Evolutionary conservation across 768 basidiomycete genomes (phyloP), one percentile per base, ranked within the genome.

Genomic region (Suillus americanus): DNA sequence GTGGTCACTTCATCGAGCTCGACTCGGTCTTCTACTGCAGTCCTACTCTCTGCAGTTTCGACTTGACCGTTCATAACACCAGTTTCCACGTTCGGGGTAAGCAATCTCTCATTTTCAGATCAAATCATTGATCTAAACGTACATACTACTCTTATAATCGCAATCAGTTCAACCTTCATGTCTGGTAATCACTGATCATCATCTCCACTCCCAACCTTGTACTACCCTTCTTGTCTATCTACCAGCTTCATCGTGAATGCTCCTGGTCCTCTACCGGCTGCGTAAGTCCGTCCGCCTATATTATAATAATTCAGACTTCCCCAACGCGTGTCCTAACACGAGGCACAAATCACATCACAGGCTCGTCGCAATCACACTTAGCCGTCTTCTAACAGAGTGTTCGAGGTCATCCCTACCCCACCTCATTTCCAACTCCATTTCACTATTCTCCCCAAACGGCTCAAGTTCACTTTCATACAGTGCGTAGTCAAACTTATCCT

Each of bases 241-340:
- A 53, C 54, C 45, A 28, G 25, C 30, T 30, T 60, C 30, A 55
- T n/a, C 62, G 50, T 70, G 67, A 37, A 72, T 72, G 71, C 64
- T 38, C 28, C 43, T 61, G 37, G 25, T 64, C 62, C 62, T 28
- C 38, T 54, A 62, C 64, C 51, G 37, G 28, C 66, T 56, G 51
- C 62, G 72, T 73, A 64, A 73, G 72, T 66, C 18, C 55, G 20
- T 53, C 57, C 62, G 60, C 46, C 30, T 59, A 46, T 46, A 62
- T 62, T 45, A 64, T 62, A n/a, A n/a, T n/a, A n/a, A 64, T 41
- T 38, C 57, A 64, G 43, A 60, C 68, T 75, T 75, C 74, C 73
- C 72, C 70, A 76, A 78, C 81, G 79, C 81, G 82, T 83, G 83
- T 77, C 70, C 78, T 81, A 68, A 84, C 84, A 86, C 82, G 85